Evolutionary conservation across 116 monocot genomes (phyloP), one percentile per base, ranked within the genome.

Genomic region (Trichopus zeylanicus): DNA sequence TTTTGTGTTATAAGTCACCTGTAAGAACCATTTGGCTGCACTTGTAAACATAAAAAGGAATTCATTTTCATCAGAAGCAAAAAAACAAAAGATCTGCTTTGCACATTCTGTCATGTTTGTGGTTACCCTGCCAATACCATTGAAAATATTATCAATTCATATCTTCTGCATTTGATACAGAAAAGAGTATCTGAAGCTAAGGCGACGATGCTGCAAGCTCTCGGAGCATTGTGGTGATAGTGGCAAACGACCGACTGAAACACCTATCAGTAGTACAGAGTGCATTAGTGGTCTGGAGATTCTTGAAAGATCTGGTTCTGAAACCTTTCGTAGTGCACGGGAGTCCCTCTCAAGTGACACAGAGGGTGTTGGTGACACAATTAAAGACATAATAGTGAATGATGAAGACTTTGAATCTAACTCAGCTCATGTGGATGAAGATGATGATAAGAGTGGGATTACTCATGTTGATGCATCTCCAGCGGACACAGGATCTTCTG

Each of bases 151-250:
- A 42, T n/a, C 13, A 16, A 1, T n/a, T 42, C 13, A 42, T 42
- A n/a, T 13, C 42, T 42, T 13, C 32, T 42, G 7, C n/a, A 13
- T 13, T 26, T 19, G 24, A 10, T 58, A 13, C 69, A 86, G 86
- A 68, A 75, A 81, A 51, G 73, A 77, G 64, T 86, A 71, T 51
- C 46, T 68, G 46, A 65, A 74, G 52, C 68, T 86, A 59, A 86
- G 86, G 49, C 74, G 59, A 66, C 55, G 34, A 56, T 86, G 81
- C 51, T 29, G 26, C 21, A 49, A 35, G 28, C 51, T 66, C 22
- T 56, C 65, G 26, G 60, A 60, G 21, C 61, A 34, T 31, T 63
- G 25, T 35, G 31, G 49, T 28, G n/a, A n/a, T n/a, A n/a, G n/a
- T n/a, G n/a, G n/a, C n/a, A 73, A 65, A 46, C 54, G 64, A 32